phyloP scores from a whole-genome alignment of 768 basidiomycete species.

The Tylopilus subfusipes region DNA sequence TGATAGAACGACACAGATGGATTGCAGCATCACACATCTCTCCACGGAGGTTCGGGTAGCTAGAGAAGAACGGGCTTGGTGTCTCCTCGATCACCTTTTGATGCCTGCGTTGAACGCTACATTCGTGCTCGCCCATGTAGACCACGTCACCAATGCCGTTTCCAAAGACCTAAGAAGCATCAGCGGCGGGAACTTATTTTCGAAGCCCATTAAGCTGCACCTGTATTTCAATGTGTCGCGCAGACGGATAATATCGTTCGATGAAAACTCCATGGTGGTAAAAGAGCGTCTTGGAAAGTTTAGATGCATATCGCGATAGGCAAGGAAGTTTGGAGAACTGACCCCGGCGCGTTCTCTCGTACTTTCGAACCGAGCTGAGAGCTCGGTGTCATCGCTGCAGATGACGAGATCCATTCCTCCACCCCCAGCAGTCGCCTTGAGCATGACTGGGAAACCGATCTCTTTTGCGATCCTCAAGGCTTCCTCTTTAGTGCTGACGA shows the following conservation, averaged over 20 bases:
- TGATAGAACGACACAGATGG: constrained; percentile 43
- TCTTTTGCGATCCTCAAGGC: constrained; percentile 37
- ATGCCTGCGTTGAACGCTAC: constrained; percentile 63
- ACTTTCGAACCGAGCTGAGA: constrained; percentile 34
- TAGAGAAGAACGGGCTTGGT: constrained; percentile 54
- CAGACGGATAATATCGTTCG: constrained; percentile 53
- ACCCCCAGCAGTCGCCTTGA: constrained; percentile 68
- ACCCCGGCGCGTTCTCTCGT: constrained; percentile 41
- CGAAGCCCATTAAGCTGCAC: constrained; percentile 28
- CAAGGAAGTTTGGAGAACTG: neutral
- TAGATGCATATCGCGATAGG: neutral
- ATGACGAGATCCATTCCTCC: constrained; percentile 67
- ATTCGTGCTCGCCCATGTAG: constrained; percentile 69
- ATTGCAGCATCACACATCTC: constrained; percentile 55
- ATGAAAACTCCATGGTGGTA: constrained; percentile 50
- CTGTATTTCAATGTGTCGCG: constrained; percentile 67
- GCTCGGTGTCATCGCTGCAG: constrained; percentile 41
- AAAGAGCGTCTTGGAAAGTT: constrained; percentile 42
- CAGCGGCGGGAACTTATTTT: neutral
- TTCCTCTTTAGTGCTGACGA: constrained; percentile 41
- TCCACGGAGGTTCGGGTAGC: constrained; percentile 41
- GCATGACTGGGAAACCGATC: constrained; percentile 58
- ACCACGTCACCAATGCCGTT: constrained; percentile 56
- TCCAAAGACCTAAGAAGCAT: constrained; percentile 54
- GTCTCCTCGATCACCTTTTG: constrained; percentile 75